Base-by-base conservation (phyloP, 768 basidiomycete species). In the Leccinellum rugosiceps region DNA sequence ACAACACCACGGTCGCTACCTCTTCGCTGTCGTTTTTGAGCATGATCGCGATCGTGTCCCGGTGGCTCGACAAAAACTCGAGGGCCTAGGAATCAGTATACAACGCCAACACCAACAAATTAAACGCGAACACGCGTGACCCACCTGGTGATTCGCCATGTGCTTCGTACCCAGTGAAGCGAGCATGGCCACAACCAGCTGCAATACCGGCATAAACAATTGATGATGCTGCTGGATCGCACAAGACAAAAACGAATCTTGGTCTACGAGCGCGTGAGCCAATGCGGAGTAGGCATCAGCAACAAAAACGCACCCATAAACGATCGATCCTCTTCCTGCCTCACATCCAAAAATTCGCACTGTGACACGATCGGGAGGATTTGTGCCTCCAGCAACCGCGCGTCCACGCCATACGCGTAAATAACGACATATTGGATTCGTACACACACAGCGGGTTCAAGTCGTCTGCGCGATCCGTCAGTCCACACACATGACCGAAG, bases 361-460 rank as follows among this genome's bases (percentile, higher is more conserved):
- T 88, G 86, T 0, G 89, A 83, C 46, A 98, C 75, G 15, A 84
- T 78, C 3, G 85, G 80, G 10, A 97, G 77, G 2, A 94, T 63
- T 53, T 90, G 89, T 1, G 85, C 81, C 56, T 94, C 92, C 6
- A 97, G 71, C 23, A 98, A 74, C 45, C 86, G 82, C 66, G 80
- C 3, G 86, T 90, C 68, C 94, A 88, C 0, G 92, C 84, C 75
- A 97, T 83, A 30, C 92, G 83, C 26, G 89, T 82, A 57, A 98
- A 84, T 59, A 97, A 75, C 4, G 94, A 91, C 84, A 96, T 87
- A 73, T 96, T 96, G 14, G 94, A 84, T 68, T 98, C 96, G 64
- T 94, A 98, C 14, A 98, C 90, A 72, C 96, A 98, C 41, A 95
- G 77, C 0, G 92, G 80, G 65, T 96, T 95, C 30, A 98, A 74